Conservation (phyloP, 208 protist genomes). For the Acanthamoeba sp. region DNA sequence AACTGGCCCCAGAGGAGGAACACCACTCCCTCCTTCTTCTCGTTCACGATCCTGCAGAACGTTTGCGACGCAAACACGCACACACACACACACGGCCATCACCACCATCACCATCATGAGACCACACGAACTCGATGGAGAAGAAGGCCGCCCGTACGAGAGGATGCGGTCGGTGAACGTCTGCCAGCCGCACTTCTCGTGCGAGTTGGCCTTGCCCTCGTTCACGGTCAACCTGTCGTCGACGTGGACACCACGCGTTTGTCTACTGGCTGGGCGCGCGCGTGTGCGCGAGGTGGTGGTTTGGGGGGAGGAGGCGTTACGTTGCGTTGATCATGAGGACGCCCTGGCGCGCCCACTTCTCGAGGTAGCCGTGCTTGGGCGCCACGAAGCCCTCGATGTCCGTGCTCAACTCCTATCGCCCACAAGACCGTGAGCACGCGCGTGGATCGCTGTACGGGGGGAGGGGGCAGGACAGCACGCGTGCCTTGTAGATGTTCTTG, state of each 20-base stretch:
- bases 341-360: slow-evolving; percentile 83
- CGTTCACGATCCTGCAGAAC: background rate
- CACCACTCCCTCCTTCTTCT: slow-evolving; percentile 74
- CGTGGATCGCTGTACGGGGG: background rate
- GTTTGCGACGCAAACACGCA: background rate
- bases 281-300: too few relatives aligned
- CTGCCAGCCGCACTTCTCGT: slow-evolving; percentile 87
- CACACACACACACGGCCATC: background rate
- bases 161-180: slow-evolving; percentile 86
- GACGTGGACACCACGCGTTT: background rate
- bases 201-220: slow-evolving; percentile 77
- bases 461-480: background rate
- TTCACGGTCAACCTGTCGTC: slow-evolving; percentile 25
- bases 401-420: background rate
- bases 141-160: background rate
- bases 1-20: slow-evolving; percentile 88
- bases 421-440: too few relatives aligned
- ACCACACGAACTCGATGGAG: background rate
- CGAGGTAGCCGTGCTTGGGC: slow-evolving; percentile 79
- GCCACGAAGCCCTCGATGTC: slow-evolving; percentile 42
- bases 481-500: slow-evolving; percentile 60
- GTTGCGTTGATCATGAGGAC: slow-evolving; percentile 64
- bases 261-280: background rate
- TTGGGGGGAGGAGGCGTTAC: background rate
- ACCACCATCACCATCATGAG: too few relatives aligned